A percentile compares a stretch with the other conserved stretches of the same genome.
These are phyloP conservation scores for Collybia mongolica DNA, from an alignment of 768 basidiomycete species.

Conservation along the genomic window DNA sequence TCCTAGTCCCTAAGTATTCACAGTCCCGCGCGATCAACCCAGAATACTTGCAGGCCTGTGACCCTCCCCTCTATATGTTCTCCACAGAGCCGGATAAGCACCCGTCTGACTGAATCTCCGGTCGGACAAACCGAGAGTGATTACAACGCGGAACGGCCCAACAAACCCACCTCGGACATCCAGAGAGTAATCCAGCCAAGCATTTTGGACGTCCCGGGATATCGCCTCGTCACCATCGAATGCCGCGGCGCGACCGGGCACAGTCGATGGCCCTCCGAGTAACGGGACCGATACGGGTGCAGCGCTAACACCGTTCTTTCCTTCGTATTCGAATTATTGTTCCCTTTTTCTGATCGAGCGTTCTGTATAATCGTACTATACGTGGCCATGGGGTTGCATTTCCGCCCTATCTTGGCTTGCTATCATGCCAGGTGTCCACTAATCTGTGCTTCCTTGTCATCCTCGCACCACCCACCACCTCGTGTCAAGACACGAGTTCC, in stretches of 20 bases:
- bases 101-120: constrained; percentile 55
- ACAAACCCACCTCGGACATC: constrained; percentile 45
- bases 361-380: constrained; percentile 75
- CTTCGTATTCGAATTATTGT: neutral
- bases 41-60: constrained; percentile 67
- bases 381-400: constrained; percentile 85
- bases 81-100: constrained; percentile 60
- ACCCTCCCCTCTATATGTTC: constrained; percentile 75
- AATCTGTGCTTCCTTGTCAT: no score
- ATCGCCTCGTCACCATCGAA: constrained; percentile 68
- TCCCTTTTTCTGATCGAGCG: neutral
- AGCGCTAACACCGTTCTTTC: constrained; percentile 71
- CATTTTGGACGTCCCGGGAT: constrained; percentile 49
- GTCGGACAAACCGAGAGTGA: constrained; percentile 56
- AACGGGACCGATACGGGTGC: constrained; percentile 30
- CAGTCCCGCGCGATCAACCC: constrained; percentile 73
- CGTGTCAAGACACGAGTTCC: no score
- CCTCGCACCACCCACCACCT: no score
- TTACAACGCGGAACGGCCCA: constrained; percentile 64
- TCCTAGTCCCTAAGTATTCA: constrained; percentile 76
- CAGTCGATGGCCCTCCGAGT: constrained; percentile 17
- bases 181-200: constrained; percentile 38
- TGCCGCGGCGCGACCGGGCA: constrained; percentile 58
- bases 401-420: constrained; percentile 82
- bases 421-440: constrained; percentile 71